These are phyloP conservation scores for Massospora cicadina DNA, from an alignment of 371 early-diverging fungal species.

Conservation along the genomic window DNA sequence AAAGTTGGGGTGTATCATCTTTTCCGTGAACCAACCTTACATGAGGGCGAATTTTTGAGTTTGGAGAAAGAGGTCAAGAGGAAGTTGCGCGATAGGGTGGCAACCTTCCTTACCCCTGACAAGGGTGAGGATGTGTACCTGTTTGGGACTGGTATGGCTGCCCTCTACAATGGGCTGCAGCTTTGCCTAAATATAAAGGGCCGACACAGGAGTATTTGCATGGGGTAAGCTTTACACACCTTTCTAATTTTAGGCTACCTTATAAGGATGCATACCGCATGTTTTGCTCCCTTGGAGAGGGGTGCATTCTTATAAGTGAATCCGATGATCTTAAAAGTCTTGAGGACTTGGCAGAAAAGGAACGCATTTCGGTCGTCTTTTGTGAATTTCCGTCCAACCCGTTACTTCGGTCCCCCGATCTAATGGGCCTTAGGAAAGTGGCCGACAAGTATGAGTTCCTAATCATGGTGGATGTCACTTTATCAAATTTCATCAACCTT, in stretches of 20 bases:
- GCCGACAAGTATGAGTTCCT: conserved; percentile 59
- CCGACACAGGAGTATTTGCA: conserved; percentile 60
- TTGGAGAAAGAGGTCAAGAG: conserved; percentile 35
- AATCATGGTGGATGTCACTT: conserved; percentile 86
- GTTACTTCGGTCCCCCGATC: conserved; percentile 58
- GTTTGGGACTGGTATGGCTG: conserved; percentile 80
- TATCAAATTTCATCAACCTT: conserved; percentile 82
- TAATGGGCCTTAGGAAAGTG: conserved; percentile 49
- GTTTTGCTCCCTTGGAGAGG: conserved; percentile 76
- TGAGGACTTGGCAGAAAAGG: conserved; percentile 31
- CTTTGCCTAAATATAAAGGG: conserved; percentile 25
- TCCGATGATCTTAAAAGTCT: conserved; percentile 47
- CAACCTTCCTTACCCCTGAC: conserved; percentile 12
- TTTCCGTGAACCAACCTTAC: conserved; percentile 19
- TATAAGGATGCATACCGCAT: conserved; percentile 91
- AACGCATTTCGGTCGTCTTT: conserved; percentile 57
- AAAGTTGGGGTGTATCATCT: conserved; percentile 3
- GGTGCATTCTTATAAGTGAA: conserved; percentile 57
- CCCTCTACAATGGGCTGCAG: conserved; percentile 72
- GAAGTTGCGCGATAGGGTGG: conserved; percentile 73
- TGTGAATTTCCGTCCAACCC: conserved; percentile 92
- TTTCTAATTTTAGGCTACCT: conserved; percentile 31
- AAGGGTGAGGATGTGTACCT: conserved; percentile 64
- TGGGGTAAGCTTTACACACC: conserved; percentile 36
- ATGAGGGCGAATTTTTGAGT: conserved; percentile 21